These are phyloP conservation scores for Esteya vermicola DNA, from an alignment of 2,329 filamentous ascomycete genomes.

Conservation along the genomic window DNA sequence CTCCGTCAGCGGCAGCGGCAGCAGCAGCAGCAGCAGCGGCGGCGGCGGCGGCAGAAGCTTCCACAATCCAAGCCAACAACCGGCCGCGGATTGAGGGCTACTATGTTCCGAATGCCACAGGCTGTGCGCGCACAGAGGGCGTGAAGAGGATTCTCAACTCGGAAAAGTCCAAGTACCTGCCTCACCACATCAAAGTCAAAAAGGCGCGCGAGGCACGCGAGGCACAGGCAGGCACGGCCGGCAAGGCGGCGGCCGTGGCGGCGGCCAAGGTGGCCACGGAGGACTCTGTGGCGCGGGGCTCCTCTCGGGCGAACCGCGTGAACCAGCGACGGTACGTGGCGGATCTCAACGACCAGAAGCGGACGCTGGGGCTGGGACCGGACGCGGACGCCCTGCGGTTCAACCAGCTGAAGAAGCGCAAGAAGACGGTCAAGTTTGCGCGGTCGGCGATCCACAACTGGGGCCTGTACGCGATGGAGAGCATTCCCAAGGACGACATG, in stretches of 20 bases:
- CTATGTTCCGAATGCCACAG: slow-evolving; percentile 76
- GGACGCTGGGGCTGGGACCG: slow-evolving; percentile 48
- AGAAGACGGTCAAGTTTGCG: slow-evolving; percentile 97
- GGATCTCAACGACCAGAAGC: slow-evolving; percentile 91
- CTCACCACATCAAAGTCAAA: slow-evolving; percentile 92
- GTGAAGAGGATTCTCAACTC: slow-evolving; percentile 92
- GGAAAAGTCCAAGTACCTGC: slow-evolving; percentile 95
- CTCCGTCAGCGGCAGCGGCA: background rate
- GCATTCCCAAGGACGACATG: slow-evolving; percentile 95
- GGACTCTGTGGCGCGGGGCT: slow-evolving; percentile 72
- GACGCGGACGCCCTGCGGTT: slow-evolving; percentile 91
- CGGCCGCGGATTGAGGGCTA: slow-evolving; percentile 41
- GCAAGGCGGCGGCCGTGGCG: slow-evolving; percentile 53
- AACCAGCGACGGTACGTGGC: slow-evolving; percentile 92
- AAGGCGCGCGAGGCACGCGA: slow-evolving; percentile 86
- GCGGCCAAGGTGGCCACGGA: slow-evolving; percentile 61
- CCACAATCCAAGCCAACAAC: slow-evolving; percentile 10
- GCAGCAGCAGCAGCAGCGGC: slow-evolving; percentile 4
- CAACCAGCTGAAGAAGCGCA: slow-evolving; percentile 98
- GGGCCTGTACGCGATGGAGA: slow-evolving; percentile 95
- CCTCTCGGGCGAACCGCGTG: slow-evolving; percentile 83
- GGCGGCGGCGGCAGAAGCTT: slow-evolving; percentile 12
- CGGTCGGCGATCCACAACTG: slow-evolving; percentile 97
- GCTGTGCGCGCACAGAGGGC: slow-evolving; percentile 81
- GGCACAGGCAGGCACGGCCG: slow-evolving; percentile 49